phyloP scores from a whole-genome alignment of 345 rosid genomes.

The Pseudoturritis turrita region DNA sequence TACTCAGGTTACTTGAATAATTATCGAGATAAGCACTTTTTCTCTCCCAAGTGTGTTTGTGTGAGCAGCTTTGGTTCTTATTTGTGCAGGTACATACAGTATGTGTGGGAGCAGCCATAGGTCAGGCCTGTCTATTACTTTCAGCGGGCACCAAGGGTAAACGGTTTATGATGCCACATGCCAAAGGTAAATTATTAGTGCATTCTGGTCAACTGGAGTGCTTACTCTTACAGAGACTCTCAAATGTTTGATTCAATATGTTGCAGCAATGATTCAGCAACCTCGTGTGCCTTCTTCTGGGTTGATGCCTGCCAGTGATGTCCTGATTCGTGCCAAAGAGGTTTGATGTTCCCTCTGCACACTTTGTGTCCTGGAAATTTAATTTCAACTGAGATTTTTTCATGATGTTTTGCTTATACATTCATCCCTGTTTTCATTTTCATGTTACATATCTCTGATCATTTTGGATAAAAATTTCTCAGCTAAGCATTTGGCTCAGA shows the following conservation, averaged over 20 bases:
- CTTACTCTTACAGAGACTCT: not conserved
- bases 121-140: slow-evolving; percentile 77
- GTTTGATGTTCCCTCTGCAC: slow-evolving; percentile 32
- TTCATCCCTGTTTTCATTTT: not conserved
- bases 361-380: not conserved
- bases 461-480: not conserved
- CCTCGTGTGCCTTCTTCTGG: slow-evolving; percentile 87
- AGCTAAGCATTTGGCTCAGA: not conserved
- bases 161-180: slow-evolving; percentile 85
- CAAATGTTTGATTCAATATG: slow-evolving; percentile 12
- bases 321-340: slow-evolving; percentile 84
- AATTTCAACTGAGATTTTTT: not conserved
- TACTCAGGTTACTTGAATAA: not conserved
- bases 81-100: slow-evolving; percentile 65
- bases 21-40: not conserved
- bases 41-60: slow-evolving; percentile 7
- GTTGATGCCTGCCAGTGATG: slow-evolving; percentile 82
- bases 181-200: slow-evolving; percentile 51
- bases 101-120: slow-evolving; percentile 71
- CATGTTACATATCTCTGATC: not conserved
- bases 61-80: slow-evolving; percentile 10
- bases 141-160: slow-evolving; percentile 84
- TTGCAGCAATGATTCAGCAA: slow-evolving; percentile 79
- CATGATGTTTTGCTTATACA: not conserved
- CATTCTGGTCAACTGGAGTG: not conserved